Evolutionary conservation across 2,329 filamentous ascomycete species (phyloP).

Genomic region (Cladosporium halotolerans): DNA sequence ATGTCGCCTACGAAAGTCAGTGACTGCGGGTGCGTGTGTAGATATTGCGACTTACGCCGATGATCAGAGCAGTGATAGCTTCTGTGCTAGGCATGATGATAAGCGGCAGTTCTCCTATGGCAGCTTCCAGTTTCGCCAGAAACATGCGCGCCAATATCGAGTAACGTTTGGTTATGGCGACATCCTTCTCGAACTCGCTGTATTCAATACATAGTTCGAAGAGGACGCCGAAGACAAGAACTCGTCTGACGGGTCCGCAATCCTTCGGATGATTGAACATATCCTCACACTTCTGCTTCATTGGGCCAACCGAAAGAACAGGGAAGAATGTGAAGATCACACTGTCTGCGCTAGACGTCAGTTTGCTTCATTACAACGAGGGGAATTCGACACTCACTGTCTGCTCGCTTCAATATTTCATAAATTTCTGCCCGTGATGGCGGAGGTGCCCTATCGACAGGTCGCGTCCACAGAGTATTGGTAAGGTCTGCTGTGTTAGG

Average conservation of each 20-base stretch:
- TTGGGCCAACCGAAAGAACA: slow-evolving; percentile 1
- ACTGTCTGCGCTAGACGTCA: slow-evolving; percentile 5
- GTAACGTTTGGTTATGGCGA: slow-evolving; percentile 8
- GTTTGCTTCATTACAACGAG: not conserved
- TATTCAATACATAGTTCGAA: slow-evolving; percentile 15
- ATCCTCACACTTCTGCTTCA: slow-evolving; percentile 11
- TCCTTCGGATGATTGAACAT: slow-evolving; percentile 7
- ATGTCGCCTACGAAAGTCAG: slow-evolving; percentile 43
- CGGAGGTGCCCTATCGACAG: slow-evolving; percentile 3
- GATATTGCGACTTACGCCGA: slow-evolving; percentile 11
- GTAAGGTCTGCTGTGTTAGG: slow-evolving; percentile 9
- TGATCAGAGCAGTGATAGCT: slow-evolving; percentile 12
- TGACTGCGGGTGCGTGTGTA: not conserved
- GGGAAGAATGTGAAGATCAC: slow-evolving; percentile 14
- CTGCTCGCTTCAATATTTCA: not conserved
- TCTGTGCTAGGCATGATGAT: slow-evolving; percentile 14
- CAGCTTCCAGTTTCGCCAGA: slow-evolving; percentile 6
- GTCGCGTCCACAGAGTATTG: slow-evolving; percentile 7
- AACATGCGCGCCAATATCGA: slow-evolving; percentile 8
- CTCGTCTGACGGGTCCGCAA: slow-evolving; percentile 5
- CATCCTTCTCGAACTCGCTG: slow-evolving; percentile 5
- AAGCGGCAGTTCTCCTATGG: slow-evolving; percentile 12
- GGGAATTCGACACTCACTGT: not conserved
- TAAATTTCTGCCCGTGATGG: slow-evolving; percentile 5
- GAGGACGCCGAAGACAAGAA: slow-evolving; percentile 11